These are phyloP conservation scores for Hippophae rhamnoides DNA, from an alignment of 306 rosid species.

Conservation along the genomic window DNA sequence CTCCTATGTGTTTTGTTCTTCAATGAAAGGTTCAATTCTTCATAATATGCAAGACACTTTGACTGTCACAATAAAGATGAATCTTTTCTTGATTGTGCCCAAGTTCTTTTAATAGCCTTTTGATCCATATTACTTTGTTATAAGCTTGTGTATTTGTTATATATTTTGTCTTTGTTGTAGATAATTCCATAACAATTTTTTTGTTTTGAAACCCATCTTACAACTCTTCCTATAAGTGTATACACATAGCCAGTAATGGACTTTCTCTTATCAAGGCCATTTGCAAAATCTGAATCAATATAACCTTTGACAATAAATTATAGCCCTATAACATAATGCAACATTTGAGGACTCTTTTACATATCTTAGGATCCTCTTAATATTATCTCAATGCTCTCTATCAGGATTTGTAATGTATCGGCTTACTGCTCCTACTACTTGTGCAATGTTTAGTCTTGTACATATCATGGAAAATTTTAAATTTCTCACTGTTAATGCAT, in stretches of 20 bases:
- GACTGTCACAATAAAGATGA: too few species aligned
- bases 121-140: neutral
- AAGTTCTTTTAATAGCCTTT: too few species aligned
- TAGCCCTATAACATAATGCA: neutral
- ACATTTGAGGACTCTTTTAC: neutral
- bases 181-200: neutral
- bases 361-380: too few species aligned
- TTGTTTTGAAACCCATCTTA: neutral
- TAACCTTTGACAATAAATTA: neutral
- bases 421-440: neutral
- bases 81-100: too few species aligned
- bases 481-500: too few species aligned
- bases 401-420: neutral
- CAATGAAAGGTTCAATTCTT: too few species aligned
- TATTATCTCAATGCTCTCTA: too few species aligned
- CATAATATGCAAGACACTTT: too few species aligned
- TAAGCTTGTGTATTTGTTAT: neutral
- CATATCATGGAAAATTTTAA: too few species aligned
- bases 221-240: neutral
- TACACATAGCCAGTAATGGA: neutral
- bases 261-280: neutral
- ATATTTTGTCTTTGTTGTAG: neutral
- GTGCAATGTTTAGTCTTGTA: neutral
- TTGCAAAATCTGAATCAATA: too few species aligned
- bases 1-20: too few species aligned